These are phyloP conservation scores for Geranium brycei DNA, from an alignment of 345 rosid genomes.

Conservation along the genomic window DNA sequence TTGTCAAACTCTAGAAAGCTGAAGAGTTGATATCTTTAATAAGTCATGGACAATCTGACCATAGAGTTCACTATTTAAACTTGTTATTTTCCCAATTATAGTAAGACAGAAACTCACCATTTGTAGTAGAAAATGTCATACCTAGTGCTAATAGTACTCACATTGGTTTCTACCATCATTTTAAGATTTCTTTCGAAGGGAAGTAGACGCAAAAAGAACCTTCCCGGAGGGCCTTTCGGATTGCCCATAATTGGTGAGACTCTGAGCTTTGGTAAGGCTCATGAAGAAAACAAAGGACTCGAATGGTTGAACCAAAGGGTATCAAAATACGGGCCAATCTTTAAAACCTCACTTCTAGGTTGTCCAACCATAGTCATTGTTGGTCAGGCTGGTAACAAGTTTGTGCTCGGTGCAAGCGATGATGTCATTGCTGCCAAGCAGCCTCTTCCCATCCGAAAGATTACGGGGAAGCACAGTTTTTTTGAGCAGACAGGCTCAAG, in stretches of 20 bases:
- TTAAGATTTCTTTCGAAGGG: background rate
- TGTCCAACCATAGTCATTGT: constrained; percentile 4
- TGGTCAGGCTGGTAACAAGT: constrained; percentile 7
- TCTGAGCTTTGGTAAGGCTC: constrained; percentile 5
- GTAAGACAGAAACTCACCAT: background rate
- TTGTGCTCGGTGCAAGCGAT: constrained; percentile 1
- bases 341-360: constrained; percentile 10
- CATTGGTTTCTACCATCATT: constrained; percentile 1
- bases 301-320: constrained; percentile 8
- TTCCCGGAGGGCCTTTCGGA: constrained; percentile 4
- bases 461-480: constrained; percentile 2
- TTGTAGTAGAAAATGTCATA: background rate
- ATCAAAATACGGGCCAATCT: background rate
- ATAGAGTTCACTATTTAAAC: too few relatives aligned
- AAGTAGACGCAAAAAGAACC: background rate
- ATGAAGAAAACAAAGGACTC: constrained; percentile 3
- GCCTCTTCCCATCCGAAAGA: background rate
- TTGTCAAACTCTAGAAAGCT: too few relatives aligned
- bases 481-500: constrained; percentile 1
- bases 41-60: too few relatives aligned
- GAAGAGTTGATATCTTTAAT: too few relatives aligned
- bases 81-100: too few relatives aligned
- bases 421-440: constrained; percentile 5
- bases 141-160: background rate
- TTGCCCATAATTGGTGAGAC: constrained; percentile 5